Conservation (phyloP, 495 filamentous ascomycete genomes). For the Podospora comata region DNA sequence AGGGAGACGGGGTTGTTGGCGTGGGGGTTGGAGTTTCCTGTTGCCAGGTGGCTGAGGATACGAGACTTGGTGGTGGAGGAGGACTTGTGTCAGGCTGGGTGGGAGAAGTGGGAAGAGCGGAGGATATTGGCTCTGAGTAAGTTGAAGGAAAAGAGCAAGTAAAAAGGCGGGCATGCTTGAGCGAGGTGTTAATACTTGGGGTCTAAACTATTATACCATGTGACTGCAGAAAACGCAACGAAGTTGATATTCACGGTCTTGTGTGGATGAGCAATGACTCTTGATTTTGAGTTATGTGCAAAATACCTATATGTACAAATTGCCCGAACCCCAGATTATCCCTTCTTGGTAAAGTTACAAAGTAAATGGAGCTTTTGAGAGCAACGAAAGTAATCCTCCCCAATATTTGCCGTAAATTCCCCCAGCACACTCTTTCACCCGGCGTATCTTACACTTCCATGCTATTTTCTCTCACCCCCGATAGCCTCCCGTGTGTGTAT, state of each 20-base stretch:
- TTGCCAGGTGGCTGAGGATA: constrained; percentile 63
- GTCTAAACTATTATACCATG: too few relatives aligned
- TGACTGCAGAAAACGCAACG: too few relatives aligned
- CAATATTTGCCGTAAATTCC: not conserved
- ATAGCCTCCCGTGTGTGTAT: not conserved
- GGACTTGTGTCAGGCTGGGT: constrained; percentile 86
- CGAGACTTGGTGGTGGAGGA: constrained; percentile 86
- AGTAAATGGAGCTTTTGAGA: not conserved
- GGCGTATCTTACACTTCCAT: not conserved
- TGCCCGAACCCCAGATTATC: not conserved
- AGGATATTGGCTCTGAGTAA: constrained; percentile 15
- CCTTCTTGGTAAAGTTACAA: constrained; percentile 1
- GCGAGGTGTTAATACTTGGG: not conserved
- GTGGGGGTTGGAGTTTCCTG: constrained; percentile 66
- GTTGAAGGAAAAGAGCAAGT: constrained; percentile 5
- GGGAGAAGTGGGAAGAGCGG: constrained; percentile 77
- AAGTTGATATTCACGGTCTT: too few relatives aligned
- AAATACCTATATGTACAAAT: not conserved
- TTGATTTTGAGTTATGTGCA: not conserved
- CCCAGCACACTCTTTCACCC: not conserved
- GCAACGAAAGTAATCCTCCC: not conserved
- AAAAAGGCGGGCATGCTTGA: not conserved
- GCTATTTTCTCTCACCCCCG: not conserved
- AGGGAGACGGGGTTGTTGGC: constrained; percentile 59
- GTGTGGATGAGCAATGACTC: too few relatives aligned